Conservation (phyloP, 768 basidiomycete genomes). For the Mycena galericulata region DNA sequence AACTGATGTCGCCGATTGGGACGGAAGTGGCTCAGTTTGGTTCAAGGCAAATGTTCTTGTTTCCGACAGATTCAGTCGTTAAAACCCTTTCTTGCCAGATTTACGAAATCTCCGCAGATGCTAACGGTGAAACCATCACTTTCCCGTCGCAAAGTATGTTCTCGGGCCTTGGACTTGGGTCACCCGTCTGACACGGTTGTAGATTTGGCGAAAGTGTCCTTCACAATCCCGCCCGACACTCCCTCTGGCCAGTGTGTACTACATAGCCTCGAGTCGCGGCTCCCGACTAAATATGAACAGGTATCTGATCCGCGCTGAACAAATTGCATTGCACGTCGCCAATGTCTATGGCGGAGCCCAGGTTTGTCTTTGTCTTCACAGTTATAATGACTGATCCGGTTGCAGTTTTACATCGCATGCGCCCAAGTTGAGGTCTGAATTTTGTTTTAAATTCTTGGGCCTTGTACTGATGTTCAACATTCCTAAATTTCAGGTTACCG, state of each 20-base stretch:
- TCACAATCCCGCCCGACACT: conserved; percentile 24
- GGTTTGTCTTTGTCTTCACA: not conserved
- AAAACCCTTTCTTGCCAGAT: conserved; percentile 30
- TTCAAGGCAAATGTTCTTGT: conserved; percentile 25
- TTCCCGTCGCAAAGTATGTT: conserved; percentile 37
- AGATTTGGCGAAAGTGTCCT: conserved; percentile 15
- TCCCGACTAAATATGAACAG: not conserved
- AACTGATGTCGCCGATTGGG: conserved; percentile 24
- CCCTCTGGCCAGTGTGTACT: conserved; percentile 32
- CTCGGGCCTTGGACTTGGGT: not conserved
- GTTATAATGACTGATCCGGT: not conserved
- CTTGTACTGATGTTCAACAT: not conserved
- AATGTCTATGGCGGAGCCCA: conserved; percentile 21
- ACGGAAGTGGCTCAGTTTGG: conserved; percentile 29
- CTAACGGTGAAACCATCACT: conserved; percentile 46
- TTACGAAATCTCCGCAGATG: conserved; percentile 46
- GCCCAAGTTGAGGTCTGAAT: conserved; percentile 48
- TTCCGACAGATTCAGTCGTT: too few species aligned
- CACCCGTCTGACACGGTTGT: not conserved
- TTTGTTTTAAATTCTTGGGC: not conserved
- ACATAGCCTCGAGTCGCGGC: not conserved
- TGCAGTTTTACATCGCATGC: conserved; percentile 38
- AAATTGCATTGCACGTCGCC: conserved; percentile 33
- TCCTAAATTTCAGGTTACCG: not conserved
- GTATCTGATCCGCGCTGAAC: conserved; percentile 31